phyloP scores from a whole-genome alignment of 2,329 filamentous ascomycete species.

The Tolypocladium pustulatum region DNA sequence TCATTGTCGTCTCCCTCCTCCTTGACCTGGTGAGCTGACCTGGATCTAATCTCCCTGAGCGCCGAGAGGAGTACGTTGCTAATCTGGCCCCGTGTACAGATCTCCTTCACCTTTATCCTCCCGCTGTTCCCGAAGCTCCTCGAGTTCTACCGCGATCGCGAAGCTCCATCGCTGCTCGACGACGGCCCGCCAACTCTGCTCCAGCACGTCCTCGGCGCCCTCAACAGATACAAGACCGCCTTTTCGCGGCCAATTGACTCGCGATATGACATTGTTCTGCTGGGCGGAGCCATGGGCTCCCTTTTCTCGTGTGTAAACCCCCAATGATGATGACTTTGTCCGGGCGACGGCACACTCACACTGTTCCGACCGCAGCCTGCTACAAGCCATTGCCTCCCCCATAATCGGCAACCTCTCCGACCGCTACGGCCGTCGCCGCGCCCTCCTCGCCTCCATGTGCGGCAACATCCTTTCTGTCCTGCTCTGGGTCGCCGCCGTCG shows the following conservation, averaged over 20 bases:
- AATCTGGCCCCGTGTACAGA: conserved; percentile 38
- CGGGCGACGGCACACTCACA: background rate
- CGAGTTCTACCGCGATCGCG: conserved; percentile 87
- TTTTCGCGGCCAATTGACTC: conserved; percentile 91
- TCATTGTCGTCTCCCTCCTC: conserved; percentile 81
- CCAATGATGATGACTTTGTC: background rate
- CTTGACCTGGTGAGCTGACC: conserved; percentile 64
- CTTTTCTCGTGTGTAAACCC: conserved; percentile 56
- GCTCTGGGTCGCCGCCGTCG: conserved; percentile 85
- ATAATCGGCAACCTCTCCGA: conserved; percentile 86
- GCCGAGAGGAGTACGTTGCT: background rate
- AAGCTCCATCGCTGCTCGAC: conserved; percentile 41
- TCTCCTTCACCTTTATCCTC: conserved; percentile 97
- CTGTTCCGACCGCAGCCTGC: conserved; percentile 44
- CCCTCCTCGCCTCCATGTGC: conserved; percentile 80
- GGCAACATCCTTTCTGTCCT: conserved; percentile 91
- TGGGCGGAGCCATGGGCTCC: conserved; percentile 87
- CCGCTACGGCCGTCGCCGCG: conserved; percentile 74
- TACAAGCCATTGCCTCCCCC: conserved; percentile 87
- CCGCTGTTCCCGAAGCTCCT: conserved; percentile 92
- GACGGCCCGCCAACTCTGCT: conserved; percentile 55
- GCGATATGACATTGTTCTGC: conserved; percentile 90
- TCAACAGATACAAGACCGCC: conserved; percentile 90
- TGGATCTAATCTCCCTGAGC: background rate
- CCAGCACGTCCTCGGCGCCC: conserved; percentile 65